These are phyloP conservation scores for Stachybotrys chartarum DNA, from an alignment of 2,329 filamentous ascomycete species.

Conservation along the genomic window DNA sequence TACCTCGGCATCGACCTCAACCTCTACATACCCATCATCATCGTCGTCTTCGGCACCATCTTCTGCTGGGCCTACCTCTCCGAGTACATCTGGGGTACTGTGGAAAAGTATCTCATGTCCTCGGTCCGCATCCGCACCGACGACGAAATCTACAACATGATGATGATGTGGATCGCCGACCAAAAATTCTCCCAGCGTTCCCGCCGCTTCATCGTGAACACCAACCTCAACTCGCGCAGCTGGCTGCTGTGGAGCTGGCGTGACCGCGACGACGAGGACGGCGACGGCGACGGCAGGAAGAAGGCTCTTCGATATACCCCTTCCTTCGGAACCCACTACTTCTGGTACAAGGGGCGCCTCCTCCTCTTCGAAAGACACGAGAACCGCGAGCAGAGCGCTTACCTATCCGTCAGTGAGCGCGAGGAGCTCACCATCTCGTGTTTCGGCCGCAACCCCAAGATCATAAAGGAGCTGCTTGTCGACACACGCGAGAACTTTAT, in stretches of 20 bases:
- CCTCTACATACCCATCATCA: conserved; percentile 51
- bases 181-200: conserved; percentile 55
- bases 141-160: conserved; percentile 66
- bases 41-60: conserved; percentile 40
- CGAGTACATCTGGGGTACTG: conserved; percentile 36
- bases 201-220: conserved; percentile 58
- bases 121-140: conserved; percentile 60
- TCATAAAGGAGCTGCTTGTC: conserved; percentile 55
- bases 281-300: conserved; percentile 29
- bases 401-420: conserved; percentile 37
- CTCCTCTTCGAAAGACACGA: conserved; percentile 50
- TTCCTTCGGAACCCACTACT: conserved; percentile 58
- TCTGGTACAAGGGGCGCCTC: conserved; percentile 55
- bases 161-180: conserved; percentile 62
- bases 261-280: conserved; percentile 38
- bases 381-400: conserved; percentile 34
- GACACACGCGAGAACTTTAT: conserved; percentile 50
- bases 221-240: conserved; percentile 46
- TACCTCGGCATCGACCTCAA: conserved; percentile 57
- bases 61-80: conserved; percentile 47
- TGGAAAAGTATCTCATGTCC: conserved; percentile 54
- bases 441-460: conserved; percentile 52
- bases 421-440: conserved; percentile 55
- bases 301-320: conserved; percentile 57
- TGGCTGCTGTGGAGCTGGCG: conserved; percentile 40